These are phyloP conservation scores for Boeremia exigua DNA, from an alignment of 2,329 filamentous ascomycete genomes.

Conservation along the genomic window DNA sequence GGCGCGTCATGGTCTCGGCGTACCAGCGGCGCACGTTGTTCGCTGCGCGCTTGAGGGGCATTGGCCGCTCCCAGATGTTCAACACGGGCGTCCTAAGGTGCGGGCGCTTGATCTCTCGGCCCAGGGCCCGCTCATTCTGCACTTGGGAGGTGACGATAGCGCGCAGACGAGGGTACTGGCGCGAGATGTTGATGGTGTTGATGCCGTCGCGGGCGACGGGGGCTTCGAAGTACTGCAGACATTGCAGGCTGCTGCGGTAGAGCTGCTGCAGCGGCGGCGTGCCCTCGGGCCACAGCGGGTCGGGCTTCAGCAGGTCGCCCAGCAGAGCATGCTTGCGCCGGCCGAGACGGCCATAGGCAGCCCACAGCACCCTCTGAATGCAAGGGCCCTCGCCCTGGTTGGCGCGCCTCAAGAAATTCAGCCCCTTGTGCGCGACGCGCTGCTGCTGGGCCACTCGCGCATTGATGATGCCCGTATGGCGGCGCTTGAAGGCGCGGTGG, in stretches of 20 bases:
- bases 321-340: slow-evolving; percentile 57
- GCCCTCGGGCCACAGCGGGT: slow-evolving; percentile 11
- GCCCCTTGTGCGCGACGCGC: slow-evolving; percentile 42
- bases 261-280: slow-evolving; percentile 43
- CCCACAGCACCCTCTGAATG: slow-evolving; percentile 59
- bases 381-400: slow-evolving; percentile 61
- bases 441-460: slow-evolving; percentile 30
- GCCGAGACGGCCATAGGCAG: slow-evolving; percentile 65
- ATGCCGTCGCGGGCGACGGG: slow-evolving; percentile 25
- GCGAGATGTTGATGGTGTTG: slow-evolving; percentile 35
- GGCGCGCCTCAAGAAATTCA: slow-evolving; percentile 57
- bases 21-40: slow-evolving; percentile 55
- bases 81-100: slow-evolving; percentile 48
- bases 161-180: slow-evolving; percentile 40
- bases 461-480: slow-evolving; percentile 28
- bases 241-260: slow-evolving; percentile 42
- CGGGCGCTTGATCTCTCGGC: slow-evolving; percentile 31
- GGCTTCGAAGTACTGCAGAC: slow-evolving; percentile 40
- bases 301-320: slow-evolving; percentile 31
- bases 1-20: slow-evolving; percentile 48
- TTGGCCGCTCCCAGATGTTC: slow-evolving; percentile 55
- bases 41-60: slow-evolving; percentile 52
- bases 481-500: slow-evolving; percentile 30
- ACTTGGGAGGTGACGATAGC: slow-evolving; percentile 36
- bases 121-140: slow-evolving; percentile 23